These are phyloP conservation scores for Myxozyma mucilagina DNA, from an alignment of 805 yeast species.

Conservation along the genomic window DNA sequence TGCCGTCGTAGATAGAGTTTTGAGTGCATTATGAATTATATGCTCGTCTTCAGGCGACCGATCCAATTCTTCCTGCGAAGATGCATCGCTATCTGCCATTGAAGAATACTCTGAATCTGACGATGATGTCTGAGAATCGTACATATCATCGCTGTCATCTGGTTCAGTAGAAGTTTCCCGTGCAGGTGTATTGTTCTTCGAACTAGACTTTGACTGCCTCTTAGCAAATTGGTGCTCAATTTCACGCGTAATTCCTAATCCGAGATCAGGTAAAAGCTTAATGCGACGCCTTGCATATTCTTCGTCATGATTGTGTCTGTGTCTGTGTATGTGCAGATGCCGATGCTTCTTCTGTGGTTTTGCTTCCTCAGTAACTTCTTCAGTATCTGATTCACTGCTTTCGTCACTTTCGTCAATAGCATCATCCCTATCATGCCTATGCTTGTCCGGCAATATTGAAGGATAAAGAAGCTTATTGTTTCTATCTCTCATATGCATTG, in stretches of 20 bases:
- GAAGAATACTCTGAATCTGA: background rate
- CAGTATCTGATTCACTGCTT: background rate
- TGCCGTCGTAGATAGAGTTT: background rate
- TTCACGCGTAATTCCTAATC: slow-evolving; percentile 10
- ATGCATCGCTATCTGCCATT: background rate
- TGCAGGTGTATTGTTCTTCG: background rate
- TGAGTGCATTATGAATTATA: background rate
- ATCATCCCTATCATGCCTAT: background rate
- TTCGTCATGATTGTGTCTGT: background rate
- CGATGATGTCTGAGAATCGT: slow-evolving; percentile 5
- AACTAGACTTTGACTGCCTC: slow-evolving; percentile 2
- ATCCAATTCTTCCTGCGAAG: background rate
- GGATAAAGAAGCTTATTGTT: slow-evolving; percentile 17
- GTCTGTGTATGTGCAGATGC: background rate
- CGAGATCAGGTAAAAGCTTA: slow-evolving; percentile 2
- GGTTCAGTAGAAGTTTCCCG: background rate
- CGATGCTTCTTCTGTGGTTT: background rate
- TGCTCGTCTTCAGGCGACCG: background rate
- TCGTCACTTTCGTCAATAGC: background rate
- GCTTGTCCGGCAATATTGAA: background rate
- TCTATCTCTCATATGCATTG: slow-evolving; percentile 24
- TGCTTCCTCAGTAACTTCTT: background rate
- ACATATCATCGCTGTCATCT: background rate
- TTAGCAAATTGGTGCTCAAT: slow-evolving; percentile 1
- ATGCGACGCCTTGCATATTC: background rate